Percentiles rank a stretch among this genome's conserved stretches.
Conservation (phyloP, 257 asterid genomes). For the Nicotiana paniculata region DNA sequence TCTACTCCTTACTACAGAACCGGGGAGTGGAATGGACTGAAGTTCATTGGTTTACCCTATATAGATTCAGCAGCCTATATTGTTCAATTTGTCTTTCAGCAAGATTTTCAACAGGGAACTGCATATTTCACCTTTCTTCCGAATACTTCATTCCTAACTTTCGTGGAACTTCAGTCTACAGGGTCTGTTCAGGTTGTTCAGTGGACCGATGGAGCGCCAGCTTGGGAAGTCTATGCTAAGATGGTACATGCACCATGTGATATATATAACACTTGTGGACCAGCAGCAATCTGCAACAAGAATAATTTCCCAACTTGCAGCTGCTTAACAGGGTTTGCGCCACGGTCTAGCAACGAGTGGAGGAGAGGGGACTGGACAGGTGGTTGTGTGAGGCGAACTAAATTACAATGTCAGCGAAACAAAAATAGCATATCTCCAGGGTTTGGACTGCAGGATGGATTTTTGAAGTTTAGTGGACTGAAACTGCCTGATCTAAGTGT, state of each 20-base stretch:
- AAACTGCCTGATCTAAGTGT: slow-evolving; percentile 27
- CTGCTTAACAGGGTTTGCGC: slow-evolving; percentile 24
- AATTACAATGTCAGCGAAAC: slow-evolving; percentile 16
- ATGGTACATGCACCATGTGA: slow-evolving; percentile 10
- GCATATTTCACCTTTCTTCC: slow-evolving; percentile 6
- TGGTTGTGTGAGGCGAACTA: slow-evolving; percentile 21
- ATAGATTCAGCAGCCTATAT: slow-evolving; percentile 4
- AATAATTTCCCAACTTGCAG: slow-evolving; percentile 8
- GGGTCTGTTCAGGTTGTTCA: slow-evolving; percentile 4
- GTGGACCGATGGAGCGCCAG: background rate
- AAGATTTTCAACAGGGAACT: slow-evolving; percentile 11
- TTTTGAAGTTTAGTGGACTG: slow-evolving; percentile 14
- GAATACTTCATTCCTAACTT: slow-evolving; percentile 3
- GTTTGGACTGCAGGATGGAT: slow-evolving; percentile 8
- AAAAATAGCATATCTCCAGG: background rate
- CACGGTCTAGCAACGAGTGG: slow-evolving; percentile 16
- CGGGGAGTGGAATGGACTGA: slow-evolving; percentile 26
- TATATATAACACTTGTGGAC: slow-evolving; percentile 25
- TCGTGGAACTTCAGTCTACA: slow-evolving; percentile 8
- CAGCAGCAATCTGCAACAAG: slow-evolving; percentile 18
- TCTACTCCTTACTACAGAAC: slow-evolving; percentile 18
- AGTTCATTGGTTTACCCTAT: slow-evolving; percentile 8
- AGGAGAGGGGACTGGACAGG: slow-evolving; percentile 24
- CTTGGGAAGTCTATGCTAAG: slow-evolving; percentile 2
- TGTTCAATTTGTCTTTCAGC: slow-evolving; percentile 1